Conservation (phyloP, 805 yeast species). For the Yarrowia divulgata region DNA sequence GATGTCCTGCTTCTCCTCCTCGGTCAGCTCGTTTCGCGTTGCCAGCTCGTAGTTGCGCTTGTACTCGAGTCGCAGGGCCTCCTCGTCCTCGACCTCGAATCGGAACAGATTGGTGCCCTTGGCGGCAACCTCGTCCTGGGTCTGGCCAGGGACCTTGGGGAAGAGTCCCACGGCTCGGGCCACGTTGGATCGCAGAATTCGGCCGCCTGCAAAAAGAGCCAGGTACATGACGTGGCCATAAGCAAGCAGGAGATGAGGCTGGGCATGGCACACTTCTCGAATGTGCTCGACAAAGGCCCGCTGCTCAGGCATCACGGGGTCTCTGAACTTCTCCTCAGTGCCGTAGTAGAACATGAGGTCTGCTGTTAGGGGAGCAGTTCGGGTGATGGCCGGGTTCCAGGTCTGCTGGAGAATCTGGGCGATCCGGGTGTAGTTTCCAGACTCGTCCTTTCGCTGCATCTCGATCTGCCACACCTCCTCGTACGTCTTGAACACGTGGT, state of each 20-base stretch:
- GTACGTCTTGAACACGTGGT: slow-evolving; percentile 46
- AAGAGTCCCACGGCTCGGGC: slow-evolving; percentile 72
- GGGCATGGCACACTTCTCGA: slow-evolving; percentile 58
- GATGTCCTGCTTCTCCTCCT: slow-evolving; percentile 71
- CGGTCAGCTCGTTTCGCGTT: slow-evolving; percentile 74
- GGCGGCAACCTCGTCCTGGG: slow-evolving; percentile 66
- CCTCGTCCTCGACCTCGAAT: slow-evolving; percentile 73
- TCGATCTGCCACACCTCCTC: slow-evolving; percentile 47
- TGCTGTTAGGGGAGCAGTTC: slow-evolving; percentile 62
- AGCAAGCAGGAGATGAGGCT: slow-evolving; percentile 76
- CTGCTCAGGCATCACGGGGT: slow-evolving; percentile 67
- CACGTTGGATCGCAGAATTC: slow-evolving; percentile 70
- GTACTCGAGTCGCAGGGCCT: slow-evolving; percentile 66
- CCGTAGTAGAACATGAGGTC: slow-evolving; percentile 73
- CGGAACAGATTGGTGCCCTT: slow-evolving; percentile 74
- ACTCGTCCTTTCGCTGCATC: slow-evolving; percentile 41
- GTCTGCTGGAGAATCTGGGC: slow-evolving; percentile 61
- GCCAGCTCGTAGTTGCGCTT: slow-evolving; percentile 79
- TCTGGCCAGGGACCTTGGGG: slow-evolving; percentile 73
- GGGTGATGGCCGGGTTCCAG: slow-evolving; percentile 74
- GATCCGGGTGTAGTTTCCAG: slow-evolving; percentile 46
- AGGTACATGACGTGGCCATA: slow-evolving; percentile 85
- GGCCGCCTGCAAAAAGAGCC: slow-evolving; percentile 88
- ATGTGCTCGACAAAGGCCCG: slow-evolving; percentile 70
- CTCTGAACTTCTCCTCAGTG: slow-evolving; percentile 62